These are phyloP conservation scores for Talaromyces sp. DNA, from an alignment of 2,329 filamentous ascomycete species.

Conservation along the genomic window DNA sequence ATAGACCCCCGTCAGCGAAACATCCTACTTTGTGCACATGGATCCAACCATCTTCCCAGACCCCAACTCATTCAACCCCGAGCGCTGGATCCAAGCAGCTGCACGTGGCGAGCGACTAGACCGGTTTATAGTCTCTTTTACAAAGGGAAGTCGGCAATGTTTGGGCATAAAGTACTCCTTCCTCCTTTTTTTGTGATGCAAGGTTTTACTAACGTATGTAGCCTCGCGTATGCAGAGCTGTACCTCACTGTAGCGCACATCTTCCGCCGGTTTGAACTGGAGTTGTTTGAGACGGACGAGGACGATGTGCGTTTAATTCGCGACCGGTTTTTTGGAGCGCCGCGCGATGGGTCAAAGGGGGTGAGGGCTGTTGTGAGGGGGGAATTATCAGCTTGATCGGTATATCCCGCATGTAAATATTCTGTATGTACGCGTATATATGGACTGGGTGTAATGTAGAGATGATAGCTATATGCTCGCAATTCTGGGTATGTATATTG, in stretches of 20 bases:
- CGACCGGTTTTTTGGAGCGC: slow-evolving; percentile 5
- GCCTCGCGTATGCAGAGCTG: slow-evolving; percentile 29
- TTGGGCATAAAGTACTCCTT: slow-evolving; percentile 36
- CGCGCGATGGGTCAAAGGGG: not conserved
- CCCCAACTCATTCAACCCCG: slow-evolving; percentile 29
- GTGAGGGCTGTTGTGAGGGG: not conserved
- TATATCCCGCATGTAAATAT: too few species aligned
- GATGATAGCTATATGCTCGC: not conserved
- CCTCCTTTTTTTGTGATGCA: slow-evolving; percentile 7
- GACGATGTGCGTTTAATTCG: slow-evolving; percentile 19
- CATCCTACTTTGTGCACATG: slow-evolving; percentile 28
- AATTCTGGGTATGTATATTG: not conserved
- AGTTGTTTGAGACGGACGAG: slow-evolving; percentile 25
- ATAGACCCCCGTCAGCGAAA: slow-evolving; percentile 34
- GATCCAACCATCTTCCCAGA: slow-evolving; percentile 32
- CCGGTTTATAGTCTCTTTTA: slow-evolving; percentile 34
- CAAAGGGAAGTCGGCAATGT: slow-evolving; percentile 40
- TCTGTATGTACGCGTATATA: not conserved
- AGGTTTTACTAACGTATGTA: slow-evolving; percentile 3
- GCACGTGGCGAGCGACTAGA: slow-evolving; percentile 26
- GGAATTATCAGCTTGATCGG: not conserved
- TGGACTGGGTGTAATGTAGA: not conserved
- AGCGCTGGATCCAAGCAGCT: slow-evolving; percentile 31
- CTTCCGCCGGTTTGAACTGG: slow-evolving; percentile 23
- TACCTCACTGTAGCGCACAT: slow-evolving; percentile 23